Evolutionary conservation across 108 stramenopile genomes (phyloP).

Genomic region (Cyclotella choctawhatcheeana): DNA sequence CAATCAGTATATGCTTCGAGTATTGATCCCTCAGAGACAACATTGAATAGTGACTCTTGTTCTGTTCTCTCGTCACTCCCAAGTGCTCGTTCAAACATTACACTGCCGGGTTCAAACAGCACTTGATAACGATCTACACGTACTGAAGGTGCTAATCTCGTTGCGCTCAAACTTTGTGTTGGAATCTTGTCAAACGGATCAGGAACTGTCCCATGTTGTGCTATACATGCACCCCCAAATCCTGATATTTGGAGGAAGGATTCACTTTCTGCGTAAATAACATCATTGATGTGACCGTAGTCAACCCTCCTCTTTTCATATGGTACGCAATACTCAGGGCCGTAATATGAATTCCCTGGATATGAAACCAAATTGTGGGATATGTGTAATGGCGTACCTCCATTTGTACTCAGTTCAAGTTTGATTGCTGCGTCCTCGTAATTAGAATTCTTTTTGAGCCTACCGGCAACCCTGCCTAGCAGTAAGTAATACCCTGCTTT

Average conservation of each 20-base stretch:
- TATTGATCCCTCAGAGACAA: no score
- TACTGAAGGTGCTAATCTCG: not conserved
- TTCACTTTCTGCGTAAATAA: slow-evolving; percentile 22
- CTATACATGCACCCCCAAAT: slow-evolving; percentile 9
- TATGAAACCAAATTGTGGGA: slow-evolving; percentile 10
- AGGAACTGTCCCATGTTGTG: slow-evolving; percentile 15
- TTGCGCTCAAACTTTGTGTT: slow-evolving; percentile 23
- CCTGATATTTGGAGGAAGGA: slow-evolving; percentile 11
- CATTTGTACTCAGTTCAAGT: slow-evolving; percentile 3
- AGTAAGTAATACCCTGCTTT: slow-evolving; percentile 32
- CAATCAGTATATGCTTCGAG: no score
- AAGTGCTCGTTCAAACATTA: no score
- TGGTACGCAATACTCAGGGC: not conserved
- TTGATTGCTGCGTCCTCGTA: not conserved
- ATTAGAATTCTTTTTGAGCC: slow-evolving; percentile 14
- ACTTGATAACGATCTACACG: slow-evolving; percentile 20
- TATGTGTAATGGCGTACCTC: slow-evolving; percentile 5
- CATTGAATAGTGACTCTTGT: no score
- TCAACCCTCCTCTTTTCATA: slow-evolving; percentile 24
- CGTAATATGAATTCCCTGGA: slow-evolving; percentile 10
- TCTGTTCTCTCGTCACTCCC: not conserved
- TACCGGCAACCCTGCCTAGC: slow-evolving; percentile 20
- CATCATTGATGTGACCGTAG: slow-evolving; percentile 25
- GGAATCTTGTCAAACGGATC: slow-evolving; percentile 16
- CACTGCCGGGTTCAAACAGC: no score